Base-by-base conservation (phyloP, 768 basidiomycete species). In the Pisolithus marmoratus region DNA sequence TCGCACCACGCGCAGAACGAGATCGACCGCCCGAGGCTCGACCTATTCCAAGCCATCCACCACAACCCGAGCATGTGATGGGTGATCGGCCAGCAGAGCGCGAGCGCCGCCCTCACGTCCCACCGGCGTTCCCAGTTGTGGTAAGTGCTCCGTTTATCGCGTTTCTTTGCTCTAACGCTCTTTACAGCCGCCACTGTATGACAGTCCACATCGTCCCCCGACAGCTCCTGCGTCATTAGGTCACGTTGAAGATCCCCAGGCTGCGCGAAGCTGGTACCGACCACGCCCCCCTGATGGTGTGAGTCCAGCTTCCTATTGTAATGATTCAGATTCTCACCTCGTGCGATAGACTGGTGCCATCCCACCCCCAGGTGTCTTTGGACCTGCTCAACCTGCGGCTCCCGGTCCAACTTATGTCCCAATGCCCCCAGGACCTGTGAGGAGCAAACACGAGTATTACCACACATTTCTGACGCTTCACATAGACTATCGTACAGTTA, bases 401-500 rank as follows among this genome's bases (percentile, higher is more conserved):
- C 57, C 40, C 15, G 56, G 54, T 20, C 66, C 70, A 2, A 58
- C 60, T 8, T 76, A 75, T 60, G 58, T 73, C 22, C 68, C 69
- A 24, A 77, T 80, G 75, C 81, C 79, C 27, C 62, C 72, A 26
- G 76, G 76, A 42, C 82, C 81, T 38, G 83, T 84, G 55, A 66
- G 81, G 74, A 2, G 23, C 26, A n/a, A 17, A 5, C 41, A 5
- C 9, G 2, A 2, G 7, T 22, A 20, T 8, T 19, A 4, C 8
- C 7, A 12, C 8, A 4, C 6, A 15, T 31, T 20, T n/a, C 27
- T 46, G 38, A 7, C 49, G 44, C 9, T 55, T 48, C 49, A 37
- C 15, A 22, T 55, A 86, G 85, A 78, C 82, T 24, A 70, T 80
- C 49, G 78, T 86, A 12, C 77, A 83, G 56, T 52, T 87, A 4